These are phyloP conservation scores for Selenicereus undatus DNA, from an alignment of 148 eudicot species.

Conservation along the genomic window DNA sequence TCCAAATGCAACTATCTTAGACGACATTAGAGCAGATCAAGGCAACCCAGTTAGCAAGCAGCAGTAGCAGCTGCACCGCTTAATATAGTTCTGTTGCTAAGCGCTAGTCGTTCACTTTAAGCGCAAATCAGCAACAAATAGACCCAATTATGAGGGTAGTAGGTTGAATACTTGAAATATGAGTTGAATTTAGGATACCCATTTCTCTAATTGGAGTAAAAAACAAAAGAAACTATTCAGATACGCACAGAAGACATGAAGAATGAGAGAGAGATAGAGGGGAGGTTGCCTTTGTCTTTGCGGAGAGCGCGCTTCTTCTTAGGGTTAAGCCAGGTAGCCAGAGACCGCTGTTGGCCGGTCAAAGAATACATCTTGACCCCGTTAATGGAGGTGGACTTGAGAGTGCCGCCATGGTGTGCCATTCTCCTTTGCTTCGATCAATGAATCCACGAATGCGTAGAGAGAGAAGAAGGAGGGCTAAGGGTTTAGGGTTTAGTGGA, in stretches of 20 bases:
- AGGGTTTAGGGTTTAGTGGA: not conserved
- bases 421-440: slow-evolving; percentile 11
- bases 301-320: slow-evolving; percentile 75
- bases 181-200: not conserved
- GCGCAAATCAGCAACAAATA: not conserved
- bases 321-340: slow-evolving; percentile 69
- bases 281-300: slow-evolving; percentile 55
- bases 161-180: not conserved
- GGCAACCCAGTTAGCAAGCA: not conserved
- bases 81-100: not conserved
- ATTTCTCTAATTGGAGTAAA: not conserved
- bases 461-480: not conserved
- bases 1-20: not conserved
- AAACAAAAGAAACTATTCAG: not conserved
- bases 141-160: not conserved
- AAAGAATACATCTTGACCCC: slow-evolving; percentile 73
- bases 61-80: not conserved
- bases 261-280: not conserved
- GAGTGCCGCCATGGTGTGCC: slow-evolving; percentile 61
- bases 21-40: not conserved
- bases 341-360: slow-evolving; percentile 54
- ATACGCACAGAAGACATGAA: not conserved
- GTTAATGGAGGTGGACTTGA: slow-evolving; percentile 80
- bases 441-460: not conserved
- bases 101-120: not conserved